Evolutionary conservation across 2,329 filamentous ascomycete species (phyloP).

Genomic region (Coniosporium tulheliwenetii): DNA sequence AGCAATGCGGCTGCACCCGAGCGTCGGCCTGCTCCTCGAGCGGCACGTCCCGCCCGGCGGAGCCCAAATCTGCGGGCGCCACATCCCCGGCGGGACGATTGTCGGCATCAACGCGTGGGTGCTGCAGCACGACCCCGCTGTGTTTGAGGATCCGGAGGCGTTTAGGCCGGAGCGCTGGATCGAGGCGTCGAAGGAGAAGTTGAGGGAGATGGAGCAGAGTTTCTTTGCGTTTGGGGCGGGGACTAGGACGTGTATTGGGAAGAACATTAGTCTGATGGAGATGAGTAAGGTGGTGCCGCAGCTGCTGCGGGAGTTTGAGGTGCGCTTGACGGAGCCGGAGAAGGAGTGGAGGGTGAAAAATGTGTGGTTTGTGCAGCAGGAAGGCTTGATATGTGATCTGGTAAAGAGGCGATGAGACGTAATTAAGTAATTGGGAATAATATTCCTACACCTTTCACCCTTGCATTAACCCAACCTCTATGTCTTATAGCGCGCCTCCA

Average conservation of each 20-base stretch:
- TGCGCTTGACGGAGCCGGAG: constrained; percentile 8
- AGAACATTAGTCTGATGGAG: constrained; percentile 13
- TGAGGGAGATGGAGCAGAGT: constrained; percentile 51
- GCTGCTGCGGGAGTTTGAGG: constrained; percentile 10
- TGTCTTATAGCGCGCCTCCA: constrained; percentile 61
- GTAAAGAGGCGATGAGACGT: not conserved
- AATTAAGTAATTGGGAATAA: no score
- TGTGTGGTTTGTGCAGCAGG: constrained; percentile 10
- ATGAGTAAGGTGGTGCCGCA: constrained; percentile 15
- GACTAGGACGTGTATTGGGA: constrained; percentile 16
- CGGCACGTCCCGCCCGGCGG: constrained; percentile 17
- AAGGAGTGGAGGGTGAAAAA: constrained; percentile 8
- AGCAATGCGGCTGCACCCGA: constrained; percentile 20
- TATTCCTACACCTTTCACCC: no score
- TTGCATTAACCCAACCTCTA: no score
- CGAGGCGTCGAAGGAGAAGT: constrained; percentile 35
- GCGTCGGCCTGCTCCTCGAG: constrained; percentile 17
- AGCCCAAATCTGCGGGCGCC: constrained; percentile 12
- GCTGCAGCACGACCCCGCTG: constrained; percentile 26
- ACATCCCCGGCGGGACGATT: constrained; percentile 21
- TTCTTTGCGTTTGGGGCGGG: constrained; percentile 43
- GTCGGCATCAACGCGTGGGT: constrained; percentile 30
- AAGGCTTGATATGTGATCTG: constrained; percentile 5
- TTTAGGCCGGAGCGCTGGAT: constrained; percentile 57
- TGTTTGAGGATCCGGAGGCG: constrained; percentile 42